Percentiles rank a stretch among this genome's conserved stretches.
Evolutionary conservation across 2,329 filamentous ascomycete species (phyloP).

Genomic region (Cryphonectria carpinicola): DNA sequence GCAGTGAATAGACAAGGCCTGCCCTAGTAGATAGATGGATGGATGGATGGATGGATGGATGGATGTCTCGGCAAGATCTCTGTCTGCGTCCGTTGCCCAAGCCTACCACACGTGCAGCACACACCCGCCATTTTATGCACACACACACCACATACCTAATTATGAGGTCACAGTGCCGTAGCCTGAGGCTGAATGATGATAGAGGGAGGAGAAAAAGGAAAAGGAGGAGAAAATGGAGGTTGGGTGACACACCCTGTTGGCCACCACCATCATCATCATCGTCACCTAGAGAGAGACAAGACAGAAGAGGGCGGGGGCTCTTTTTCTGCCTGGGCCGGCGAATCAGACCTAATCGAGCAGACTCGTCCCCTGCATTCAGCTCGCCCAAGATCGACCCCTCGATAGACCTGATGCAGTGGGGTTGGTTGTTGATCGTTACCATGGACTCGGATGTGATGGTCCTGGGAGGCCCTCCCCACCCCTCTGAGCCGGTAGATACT

Average conservation of each 20-base stretch:
- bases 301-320: neutral
- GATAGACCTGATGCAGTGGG: neutral
- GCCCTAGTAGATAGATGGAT: neutral
- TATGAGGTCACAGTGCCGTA: neutral
- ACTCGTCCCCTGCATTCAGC: neutral
- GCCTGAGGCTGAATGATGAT: neutral
- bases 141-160: neutral
- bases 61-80: constrained; percentile 1
- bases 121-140: neutral
- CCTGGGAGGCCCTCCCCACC: neutral
- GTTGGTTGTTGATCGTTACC: neutral
- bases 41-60: neutral
- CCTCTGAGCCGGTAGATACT: neutral
- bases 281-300: neutral
- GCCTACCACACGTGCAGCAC: neutral
- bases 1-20: neutral
- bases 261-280: neutral
- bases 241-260: neutral
- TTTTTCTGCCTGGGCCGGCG: neutral
- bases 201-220: neutral
- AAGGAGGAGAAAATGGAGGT: neutral
- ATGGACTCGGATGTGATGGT: neutral
- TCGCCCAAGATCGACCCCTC: neutral
- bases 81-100: neutral
- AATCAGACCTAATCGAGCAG: neutral